phyloP scores from a whole-genome alignment of 2,329 filamentous ascomycete genomes.

The Arachnomyces sp. region DNA sequence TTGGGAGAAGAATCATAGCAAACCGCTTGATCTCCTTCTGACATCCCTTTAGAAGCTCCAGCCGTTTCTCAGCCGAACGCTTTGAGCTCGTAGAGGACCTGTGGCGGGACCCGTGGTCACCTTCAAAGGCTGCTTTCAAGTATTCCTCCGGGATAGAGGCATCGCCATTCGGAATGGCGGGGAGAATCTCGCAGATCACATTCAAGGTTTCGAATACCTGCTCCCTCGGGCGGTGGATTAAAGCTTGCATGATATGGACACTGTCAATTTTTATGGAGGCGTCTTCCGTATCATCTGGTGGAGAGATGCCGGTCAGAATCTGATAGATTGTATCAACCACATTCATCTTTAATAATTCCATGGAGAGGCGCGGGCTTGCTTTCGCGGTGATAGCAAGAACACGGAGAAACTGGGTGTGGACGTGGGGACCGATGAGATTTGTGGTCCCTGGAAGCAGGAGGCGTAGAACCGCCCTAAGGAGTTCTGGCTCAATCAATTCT shows the following conservation, averaged over 20 bases:
- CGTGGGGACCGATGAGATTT: conserved; percentile 86
- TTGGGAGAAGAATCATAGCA: conserved; percentile 85
- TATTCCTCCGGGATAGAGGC: conserved; percentile 46
- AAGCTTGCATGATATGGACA: conserved; percentile 95
- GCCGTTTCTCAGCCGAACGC: conserved; percentile 64
- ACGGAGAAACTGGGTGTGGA: conserved; percentile 92
- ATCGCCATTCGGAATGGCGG: conserved; percentile 57
- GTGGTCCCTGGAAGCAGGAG: conserved; percentile 89
- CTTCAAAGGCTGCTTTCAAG: conserved; percentile 38
- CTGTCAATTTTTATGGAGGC: conserved; percentile 69
- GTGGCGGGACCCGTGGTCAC: conserved; percentile 18
- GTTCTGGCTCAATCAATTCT: conserved; percentile 79
- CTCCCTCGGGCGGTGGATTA: conserved; percentile 90
- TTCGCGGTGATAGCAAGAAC: conserved; percentile 85
- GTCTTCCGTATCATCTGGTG: conserved; percentile 58
- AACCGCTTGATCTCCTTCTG: conserved; percentile 84
- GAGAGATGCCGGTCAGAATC: conserved; percentile 91
- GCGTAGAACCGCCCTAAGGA: conserved; percentile 76
- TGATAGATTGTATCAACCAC: conserved; percentile 97
- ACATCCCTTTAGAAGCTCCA: conserved; percentile 76
- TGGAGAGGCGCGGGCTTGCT: conserved; percentile 77
- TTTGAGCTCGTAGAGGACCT: conserved; percentile 29
- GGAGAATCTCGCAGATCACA: conserved; percentile 90
- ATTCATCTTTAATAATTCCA: conserved; percentile 89
- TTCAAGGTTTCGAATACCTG: conserved; percentile 97